Evolutionary conservation across 257 asterid species (phyloP).

Genomic region (Gynochthodes officinalis): DNA sequence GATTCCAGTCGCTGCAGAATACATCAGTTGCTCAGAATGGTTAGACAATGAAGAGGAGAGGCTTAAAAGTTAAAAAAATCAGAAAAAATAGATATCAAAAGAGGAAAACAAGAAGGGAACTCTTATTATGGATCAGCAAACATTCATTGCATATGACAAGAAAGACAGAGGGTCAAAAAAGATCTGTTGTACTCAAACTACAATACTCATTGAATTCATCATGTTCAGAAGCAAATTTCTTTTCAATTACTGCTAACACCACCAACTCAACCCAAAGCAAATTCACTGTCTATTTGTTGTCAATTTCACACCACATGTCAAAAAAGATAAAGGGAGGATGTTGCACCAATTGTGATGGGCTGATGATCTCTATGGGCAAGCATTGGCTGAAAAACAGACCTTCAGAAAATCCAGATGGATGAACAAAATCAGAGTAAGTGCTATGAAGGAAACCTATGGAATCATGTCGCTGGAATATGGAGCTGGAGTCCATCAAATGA

Average conservation of each 20-base stretch:
- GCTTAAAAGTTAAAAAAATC: background rate
- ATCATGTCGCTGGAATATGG: background rate
- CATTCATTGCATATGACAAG: background rate
- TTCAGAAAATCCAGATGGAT: background rate
- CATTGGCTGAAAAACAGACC: background rate
- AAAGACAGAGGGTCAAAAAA: too few species aligned
- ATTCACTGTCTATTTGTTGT: background rate
- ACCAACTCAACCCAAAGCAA: background rate
- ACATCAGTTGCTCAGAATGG: constrained; percentile 22
- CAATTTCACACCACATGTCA: background rate
- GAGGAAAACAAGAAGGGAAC: background rate
- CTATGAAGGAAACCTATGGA: background rate
- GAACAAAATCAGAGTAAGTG: background rate
- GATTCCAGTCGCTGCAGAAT: constrained; percentile 94
- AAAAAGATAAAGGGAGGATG: background rate
- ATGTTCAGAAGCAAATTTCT: background rate
- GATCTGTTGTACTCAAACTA: background rate
- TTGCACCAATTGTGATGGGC: background rate
- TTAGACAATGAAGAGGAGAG: background rate
- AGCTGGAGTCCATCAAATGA: background rate
- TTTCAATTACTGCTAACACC: background rate
- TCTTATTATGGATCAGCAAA: background rate
- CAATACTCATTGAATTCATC: background rate
- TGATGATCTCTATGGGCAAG: background rate
- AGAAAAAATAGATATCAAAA: background rate